These are phyloP conservation scores for Pisolithus marmoratus DNA, from an alignment of 768 basidiomycete genomes.

Conservation along the genomic window DNA sequence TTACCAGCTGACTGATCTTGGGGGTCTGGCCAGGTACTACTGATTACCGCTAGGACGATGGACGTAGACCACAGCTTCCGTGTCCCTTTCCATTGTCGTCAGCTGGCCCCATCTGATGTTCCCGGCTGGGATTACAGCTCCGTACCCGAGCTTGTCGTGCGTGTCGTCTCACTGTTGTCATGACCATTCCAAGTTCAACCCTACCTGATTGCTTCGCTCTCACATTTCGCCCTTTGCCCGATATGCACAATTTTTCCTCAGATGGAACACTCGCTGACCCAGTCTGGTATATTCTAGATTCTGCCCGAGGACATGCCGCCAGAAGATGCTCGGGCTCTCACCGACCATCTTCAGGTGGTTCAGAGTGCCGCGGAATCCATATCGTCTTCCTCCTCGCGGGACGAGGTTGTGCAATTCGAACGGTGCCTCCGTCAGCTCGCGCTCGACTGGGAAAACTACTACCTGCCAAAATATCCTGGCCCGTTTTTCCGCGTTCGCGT, in stretches of 20 bases:
- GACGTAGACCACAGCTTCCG: conserved; percentile 16
- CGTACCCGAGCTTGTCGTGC: conserved; percentile 22
- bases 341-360: conserved; percentile 10
- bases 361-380: conserved; percentile 11
- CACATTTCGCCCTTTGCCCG: not conserved
- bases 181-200: not conserved
- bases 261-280: not conserved
- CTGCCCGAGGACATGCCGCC: conserved; percentile 16
- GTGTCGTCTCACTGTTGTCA: conserved; percentile 9
- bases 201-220: not conserved
- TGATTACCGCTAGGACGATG: conserved; percentile 6
- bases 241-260: not conserved
- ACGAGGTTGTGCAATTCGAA: conserved; percentile 15
- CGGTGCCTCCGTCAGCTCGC: conserved; percentile 23
- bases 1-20: not conserved
- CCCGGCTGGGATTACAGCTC: conserved; percentile 23
- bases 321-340: conserved; percentile 18
- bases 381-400: not conserved
- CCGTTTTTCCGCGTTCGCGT: conserved; percentile 29
- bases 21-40: not conserved
- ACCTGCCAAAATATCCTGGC: conserved; percentile 24
- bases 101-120: conserved; percentile 24
- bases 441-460: conserved; percentile 27
- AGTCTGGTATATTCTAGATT: conserved; percentile 6
- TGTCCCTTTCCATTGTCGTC: conserved; percentile 25